These are phyloP conservation scores for Ricinus communis DNA, from an alignment of 345 rosid species.

Conservation along the genomic window DNA sequence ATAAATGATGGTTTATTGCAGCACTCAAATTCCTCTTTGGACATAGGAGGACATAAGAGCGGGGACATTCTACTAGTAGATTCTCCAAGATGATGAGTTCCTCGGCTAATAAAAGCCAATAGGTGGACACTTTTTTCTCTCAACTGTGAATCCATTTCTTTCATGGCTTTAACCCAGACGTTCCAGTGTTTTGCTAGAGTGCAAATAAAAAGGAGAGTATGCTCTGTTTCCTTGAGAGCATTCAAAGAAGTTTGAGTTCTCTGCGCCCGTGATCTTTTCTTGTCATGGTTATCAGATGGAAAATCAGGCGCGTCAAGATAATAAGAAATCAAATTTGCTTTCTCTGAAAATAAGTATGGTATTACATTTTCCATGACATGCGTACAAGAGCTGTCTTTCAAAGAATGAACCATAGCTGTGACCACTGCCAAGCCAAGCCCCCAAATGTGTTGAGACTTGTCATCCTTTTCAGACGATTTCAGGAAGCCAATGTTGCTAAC, in stretches of 20 bases:
- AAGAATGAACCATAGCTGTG: constrained; percentile 69
- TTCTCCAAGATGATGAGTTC: constrained; percentile 62
- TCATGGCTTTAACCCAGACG: constrained; percentile 69
- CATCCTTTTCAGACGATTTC: constrained; percentile 41
- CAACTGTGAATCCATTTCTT: constrained; percentile 71
- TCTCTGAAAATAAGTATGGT: constrained; percentile 69
- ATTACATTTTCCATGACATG: constrained; percentile 60
- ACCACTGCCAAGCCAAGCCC: constrained; percentile 83
- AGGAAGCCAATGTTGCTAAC: constrained; percentile 35
- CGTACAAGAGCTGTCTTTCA: constrained; percentile 51
- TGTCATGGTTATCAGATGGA: constrained; percentile 62
- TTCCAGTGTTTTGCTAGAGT: constrained; percentile 61
- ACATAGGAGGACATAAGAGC: constrained; percentile 58
- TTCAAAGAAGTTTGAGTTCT: constrained; percentile 60
- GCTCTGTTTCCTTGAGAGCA: constrained; percentile 77
- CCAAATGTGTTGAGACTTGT: constrained; percentile 63
- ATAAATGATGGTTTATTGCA: constrained; percentile 57
- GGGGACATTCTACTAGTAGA: constrained; percentile 44
- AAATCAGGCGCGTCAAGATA: constrained; percentile 69
- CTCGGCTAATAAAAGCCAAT: constrained; percentile 80
- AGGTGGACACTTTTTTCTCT: constrained; percentile 83
- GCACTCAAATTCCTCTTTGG: constrained; percentile 64
- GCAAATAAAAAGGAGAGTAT: constrained; percentile 80
- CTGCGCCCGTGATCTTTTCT: constrained; percentile 64
- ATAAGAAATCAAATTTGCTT: constrained; percentile 59